Conservation (phyloP, 192 early-diverging fungal genomes). For the Diversispora epigaea region DNA sequence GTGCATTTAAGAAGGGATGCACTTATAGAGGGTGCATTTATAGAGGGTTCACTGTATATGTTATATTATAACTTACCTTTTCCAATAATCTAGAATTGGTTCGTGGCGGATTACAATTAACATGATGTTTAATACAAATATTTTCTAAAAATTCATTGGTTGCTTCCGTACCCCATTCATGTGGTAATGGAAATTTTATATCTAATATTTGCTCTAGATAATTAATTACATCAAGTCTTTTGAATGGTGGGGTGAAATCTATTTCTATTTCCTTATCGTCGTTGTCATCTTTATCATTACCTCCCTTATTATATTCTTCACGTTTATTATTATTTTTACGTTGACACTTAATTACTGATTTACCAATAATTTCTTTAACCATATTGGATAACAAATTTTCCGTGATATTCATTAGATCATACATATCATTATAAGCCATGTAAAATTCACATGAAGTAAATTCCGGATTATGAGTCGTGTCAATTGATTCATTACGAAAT, state of each 20-base stretch:
- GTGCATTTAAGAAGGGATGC: too few relatives aligned
- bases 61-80: too few relatives aligned
- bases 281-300: too few relatives aligned
- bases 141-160: conserved; percentile 89
- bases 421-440: conserved; percentile 98
- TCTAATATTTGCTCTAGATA: conserved; percentile 87
- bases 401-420: conserved; percentile 95
- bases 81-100: conserved; percentile 91
- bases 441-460: conserved; percentile 99
- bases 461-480: conserved; percentile 99
- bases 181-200: conserved; percentile 86
- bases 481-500: conserved; percentile 99
- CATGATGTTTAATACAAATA: conserved; percentile 90
- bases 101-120: conserved; percentile 91
- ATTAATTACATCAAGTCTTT: conserved; percentile 87
- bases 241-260: conserved; percentile 96
- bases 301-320: too few relatives aligned
- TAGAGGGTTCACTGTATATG: too few relatives aligned
- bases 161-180: conserved; percentile 74
- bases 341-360: conserved; percentile 92
- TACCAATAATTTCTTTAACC: conserved; percentile 89
- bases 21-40: too few relatives aligned
- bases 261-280: conserved; percentile 73
- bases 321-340: too few relatives aligned
- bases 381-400: conserved; percentile 77